Conservation (phyloP, 306 rosid species). For the Cyclanthera cordifolia region DNA sequence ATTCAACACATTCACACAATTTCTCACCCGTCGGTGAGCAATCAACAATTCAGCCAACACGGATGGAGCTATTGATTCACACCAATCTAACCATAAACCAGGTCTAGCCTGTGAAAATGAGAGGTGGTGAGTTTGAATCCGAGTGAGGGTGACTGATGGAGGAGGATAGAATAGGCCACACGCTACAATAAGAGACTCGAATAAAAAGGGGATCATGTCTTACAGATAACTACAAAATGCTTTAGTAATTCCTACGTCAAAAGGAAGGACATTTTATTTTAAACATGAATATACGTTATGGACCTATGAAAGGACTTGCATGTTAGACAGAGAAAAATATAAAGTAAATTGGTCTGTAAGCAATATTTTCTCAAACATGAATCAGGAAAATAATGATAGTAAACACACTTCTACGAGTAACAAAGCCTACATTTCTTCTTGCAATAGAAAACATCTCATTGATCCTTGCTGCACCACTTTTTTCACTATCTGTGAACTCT, state of each 20-base stretch:
- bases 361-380: neutral
- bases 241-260: neutral
- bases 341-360: neutral
- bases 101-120: no score
- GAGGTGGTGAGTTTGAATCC: no score
- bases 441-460: slow-evolving; percentile 90
- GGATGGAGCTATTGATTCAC: no score
- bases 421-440: slow-evolving; percentile 65
- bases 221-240: neutral
- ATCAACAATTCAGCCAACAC: no score
- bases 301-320: neutral
- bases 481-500: slow-evolving; percentile 94
- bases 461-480: slow-evolving; percentile 82
- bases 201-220: neutral
- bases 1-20: no score
- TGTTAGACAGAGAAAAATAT: neutral
- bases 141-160: no score
- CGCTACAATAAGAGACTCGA: neutral
- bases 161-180: no score
- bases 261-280: neutral
- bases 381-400: neutral
- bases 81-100: no score
- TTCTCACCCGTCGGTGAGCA: no score
- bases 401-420: neutral
- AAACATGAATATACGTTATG: neutral